phyloP scores from a whole-genome alignment of 1,139 yeast genomes.

The Diutina sp. region DNA sequence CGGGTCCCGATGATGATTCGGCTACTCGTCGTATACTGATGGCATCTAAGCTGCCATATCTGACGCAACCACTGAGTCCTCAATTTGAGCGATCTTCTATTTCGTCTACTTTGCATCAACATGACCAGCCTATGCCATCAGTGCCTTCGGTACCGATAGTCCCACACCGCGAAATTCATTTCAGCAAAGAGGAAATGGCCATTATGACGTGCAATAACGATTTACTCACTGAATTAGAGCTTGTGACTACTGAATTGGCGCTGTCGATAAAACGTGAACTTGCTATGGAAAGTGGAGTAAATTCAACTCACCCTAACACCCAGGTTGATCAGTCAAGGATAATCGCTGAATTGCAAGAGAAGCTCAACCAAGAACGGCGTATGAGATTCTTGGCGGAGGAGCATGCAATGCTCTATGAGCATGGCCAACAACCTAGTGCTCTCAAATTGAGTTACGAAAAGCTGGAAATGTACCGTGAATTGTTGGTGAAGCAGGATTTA shows the following conservation, averaged over 20 bases:
- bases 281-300: constrained; percentile 23
- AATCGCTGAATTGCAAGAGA: constrained; percentile 39
- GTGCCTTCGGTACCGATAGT: not conserved
- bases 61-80: not conserved
- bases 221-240: constrained; percentile 47
- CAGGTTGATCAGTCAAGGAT: constrained; percentile 28
- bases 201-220: constrained; percentile 46
- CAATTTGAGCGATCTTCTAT: not conserved
- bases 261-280: constrained; percentile 59
- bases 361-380: constrained; percentile 50
- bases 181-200: constrained; percentile 50
- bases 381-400: constrained; percentile 61
- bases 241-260: constrained; percentile 61
- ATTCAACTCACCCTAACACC: constrained; percentile 3
- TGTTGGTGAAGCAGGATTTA: constrained; percentile 31
- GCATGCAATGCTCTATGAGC: constrained; percentile 43
- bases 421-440: constrained; percentile 40
- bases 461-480: constrained; percentile 34
- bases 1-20: not conserved
- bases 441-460: constrained; percentile 46
- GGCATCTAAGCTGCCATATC: not conserved
- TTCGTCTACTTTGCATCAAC: not conserved
- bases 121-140: not conserved
- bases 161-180: constrained; percentile 9
- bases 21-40: not conserved